A percentile compares a stretch with the other conserved stretches of the same genome.
Conservation (phyloP, 2,329 filamentous ascomycete genomes). For the Metarhizium robertsii region DNA sequence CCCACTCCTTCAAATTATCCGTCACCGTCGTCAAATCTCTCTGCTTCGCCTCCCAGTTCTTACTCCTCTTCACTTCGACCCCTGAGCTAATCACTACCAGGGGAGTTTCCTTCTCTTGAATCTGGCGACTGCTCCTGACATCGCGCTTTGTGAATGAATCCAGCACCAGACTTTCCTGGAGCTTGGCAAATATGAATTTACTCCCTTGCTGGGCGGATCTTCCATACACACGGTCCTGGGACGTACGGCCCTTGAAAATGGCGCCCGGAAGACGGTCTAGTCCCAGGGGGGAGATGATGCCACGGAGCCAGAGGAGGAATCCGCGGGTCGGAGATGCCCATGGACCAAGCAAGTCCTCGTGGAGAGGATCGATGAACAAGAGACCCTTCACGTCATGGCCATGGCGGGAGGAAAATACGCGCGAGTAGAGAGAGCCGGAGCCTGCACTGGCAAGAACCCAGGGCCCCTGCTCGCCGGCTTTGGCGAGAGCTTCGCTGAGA, state of each 20-base stretch:
- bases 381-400: slow-evolving; percentile 65
- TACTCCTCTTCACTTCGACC: slow-evolving; percentile 53
- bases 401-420: slow-evolving; percentile 84
- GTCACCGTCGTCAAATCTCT: slow-evolving; percentile 75
- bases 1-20: slow-evolving; percentile 70
- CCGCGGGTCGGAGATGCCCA: slow-evolving; percentile 61
- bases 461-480: slow-evolving; percentile 73
- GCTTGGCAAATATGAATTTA: slow-evolving; percentile 78
- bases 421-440: slow-evolving; percentile 78
- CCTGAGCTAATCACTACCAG: slow-evolving; percentile 79
- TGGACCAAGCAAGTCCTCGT: slow-evolving; percentile 71
- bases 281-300: slow-evolving; percentile 78
- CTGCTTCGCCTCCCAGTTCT: slow-evolving; percentile 76
- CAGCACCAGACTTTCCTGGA: slow-evolving; percentile 89
- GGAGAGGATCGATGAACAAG: slow-evolving; percentile 77
- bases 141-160: slow-evolving; percentile 78
- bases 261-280: slow-evolving; percentile 72
- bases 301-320: slow-evolving; percentile 79
- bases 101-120: slow-evolving; percentile 67
- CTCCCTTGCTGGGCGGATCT: slow-evolving; percentile 67
- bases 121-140: slow-evolving; percentile 65
- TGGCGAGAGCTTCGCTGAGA: slow-evolving; percentile 74
- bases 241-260: slow-evolving; percentile 69
- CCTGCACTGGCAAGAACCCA: slow-evolving; percentile 85
- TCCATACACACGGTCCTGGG: slow-evolving; percentile 79